A percentile compares a stretch with the other conserved stretches of the same genome.
These are phyloP conservation scores for Magnolia kwangsiensis DNA, from an alignment of 164 flowering plant genomes.

Conservation along the genomic window DNA sequence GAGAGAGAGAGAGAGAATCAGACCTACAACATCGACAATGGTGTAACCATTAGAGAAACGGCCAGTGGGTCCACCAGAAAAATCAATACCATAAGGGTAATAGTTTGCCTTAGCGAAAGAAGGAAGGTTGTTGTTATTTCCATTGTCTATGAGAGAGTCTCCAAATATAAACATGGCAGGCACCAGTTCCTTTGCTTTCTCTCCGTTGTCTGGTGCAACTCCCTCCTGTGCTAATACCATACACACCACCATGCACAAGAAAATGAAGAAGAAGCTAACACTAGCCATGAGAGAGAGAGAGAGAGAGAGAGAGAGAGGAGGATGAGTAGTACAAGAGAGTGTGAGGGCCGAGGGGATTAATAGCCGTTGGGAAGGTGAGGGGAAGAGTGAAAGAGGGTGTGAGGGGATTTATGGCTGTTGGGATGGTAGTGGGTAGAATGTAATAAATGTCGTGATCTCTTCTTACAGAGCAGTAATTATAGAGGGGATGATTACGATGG, in stretches of 20 bases:
- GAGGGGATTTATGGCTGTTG: constrained; percentile 1
- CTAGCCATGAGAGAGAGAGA: constrained; percentile 14
- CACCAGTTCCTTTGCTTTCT: constrained; percentile 31
- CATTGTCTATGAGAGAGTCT: constrained; percentile 81
- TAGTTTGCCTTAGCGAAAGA: constrained; percentile 92
- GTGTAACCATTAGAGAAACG: constrained; percentile 90
- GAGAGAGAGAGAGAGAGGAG: constrained; percentile 3
- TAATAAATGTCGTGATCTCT: constrained; percentile 35
- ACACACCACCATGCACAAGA: neutral
- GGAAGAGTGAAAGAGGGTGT: neutral
- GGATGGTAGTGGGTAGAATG: constrained; percentile 29
- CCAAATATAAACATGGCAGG: constrained; percentile 80
- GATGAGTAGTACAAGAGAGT: neutral
- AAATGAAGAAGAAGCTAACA: neutral
- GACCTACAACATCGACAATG: constrained; percentile 74
- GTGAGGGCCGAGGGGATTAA: neutral
- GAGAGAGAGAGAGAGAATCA: neutral
- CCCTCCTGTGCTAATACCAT: constrained; percentile 6
- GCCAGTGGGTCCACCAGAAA: constrained; percentile 77
- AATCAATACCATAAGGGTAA: constrained; percentile 88
- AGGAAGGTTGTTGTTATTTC: constrained; percentile 68
- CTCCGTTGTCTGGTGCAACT: constrained; percentile 3
- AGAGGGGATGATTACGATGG: neutral
- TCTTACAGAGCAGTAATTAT: constrained; percentile 20
- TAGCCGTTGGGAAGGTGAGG: neutral